These are phyloP conservation scores for Nigrospora osmanthi DNA, from an alignment of 2,329 filamentous ascomycete species.

Conservation along the genomic window DNA sequence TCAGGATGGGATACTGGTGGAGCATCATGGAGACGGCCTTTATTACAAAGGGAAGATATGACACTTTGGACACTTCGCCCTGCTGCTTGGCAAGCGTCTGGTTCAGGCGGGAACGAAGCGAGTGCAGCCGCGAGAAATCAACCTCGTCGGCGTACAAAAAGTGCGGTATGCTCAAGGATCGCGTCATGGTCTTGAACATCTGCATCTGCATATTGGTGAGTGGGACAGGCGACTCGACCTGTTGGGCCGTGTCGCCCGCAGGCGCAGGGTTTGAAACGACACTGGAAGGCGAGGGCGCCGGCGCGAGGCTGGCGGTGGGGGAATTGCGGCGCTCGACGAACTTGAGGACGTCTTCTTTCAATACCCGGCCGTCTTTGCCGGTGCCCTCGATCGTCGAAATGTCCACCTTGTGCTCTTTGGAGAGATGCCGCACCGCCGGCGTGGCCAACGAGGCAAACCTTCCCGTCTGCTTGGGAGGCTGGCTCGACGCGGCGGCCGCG, in stretches of 20 bases:
- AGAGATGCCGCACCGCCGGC: slow-evolving; percentile 82
- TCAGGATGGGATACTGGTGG: slow-evolving; percentile 75
- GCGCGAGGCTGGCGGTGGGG: slow-evolving; percentile 8
- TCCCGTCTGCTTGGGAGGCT: slow-evolving; percentile 33
- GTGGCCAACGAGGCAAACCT: slow-evolving; percentile 75
- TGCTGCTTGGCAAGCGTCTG: slow-evolving; percentile 43
- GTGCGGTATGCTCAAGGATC: slow-evolving; percentile 83
- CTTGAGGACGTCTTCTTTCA: slow-evolving; percentile 84
- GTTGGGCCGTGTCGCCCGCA: slow-evolving; percentile 31
- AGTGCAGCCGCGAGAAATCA: slow-evolving; percentile 68
- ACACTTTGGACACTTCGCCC: slow-evolving; percentile 56
- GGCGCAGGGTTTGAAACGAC: slow-evolving; percentile 18
- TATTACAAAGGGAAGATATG: slow-evolving; percentile 89
- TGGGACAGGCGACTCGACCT: slow-evolving; percentile 60
- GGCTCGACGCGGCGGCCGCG: slow-evolving; percentile 4
- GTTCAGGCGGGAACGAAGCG: slow-evolving; percentile 70
- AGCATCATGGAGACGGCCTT: slow-evolving; percentile 89
- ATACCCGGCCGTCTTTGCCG: slow-evolving; percentile 81
- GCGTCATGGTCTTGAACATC: slow-evolving; percentile 98
- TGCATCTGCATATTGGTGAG: slow-evolving; percentile 76
- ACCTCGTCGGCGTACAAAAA: slow-evolving; percentile 92
- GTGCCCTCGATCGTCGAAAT: slow-evolving; percentile 76
- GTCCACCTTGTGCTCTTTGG: slow-evolving; percentile 70
- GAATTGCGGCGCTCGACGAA: slow-evolving; percentile 47
- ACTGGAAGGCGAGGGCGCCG: slow-evolving; percentile 17